These are phyloP conservation scores for Incumbomyces delicatus DNA, from an alignment of 2,329 filamentous ascomycete species.

Conservation along the genomic window DNA sequence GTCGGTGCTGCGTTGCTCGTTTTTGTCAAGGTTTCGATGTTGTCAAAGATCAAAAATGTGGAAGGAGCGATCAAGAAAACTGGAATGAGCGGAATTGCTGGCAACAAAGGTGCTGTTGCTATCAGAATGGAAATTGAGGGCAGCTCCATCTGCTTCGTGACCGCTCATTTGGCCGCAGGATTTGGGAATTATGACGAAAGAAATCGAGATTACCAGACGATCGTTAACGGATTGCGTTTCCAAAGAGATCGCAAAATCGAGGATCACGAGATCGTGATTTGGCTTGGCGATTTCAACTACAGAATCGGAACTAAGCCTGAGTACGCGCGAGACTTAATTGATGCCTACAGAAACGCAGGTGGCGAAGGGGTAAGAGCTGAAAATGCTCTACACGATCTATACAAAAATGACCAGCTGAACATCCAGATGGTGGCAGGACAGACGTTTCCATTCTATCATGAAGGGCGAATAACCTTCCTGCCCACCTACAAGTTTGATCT, in stretches of 20 bases:
- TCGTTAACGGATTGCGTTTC: conserved; percentile 77
- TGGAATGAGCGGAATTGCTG: conserved; percentile 91
- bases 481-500: conserved; percentile 96
- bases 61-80: conserved; percentile 88
- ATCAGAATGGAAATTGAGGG: conserved; percentile 92
- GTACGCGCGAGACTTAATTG: conserved; percentile 63
- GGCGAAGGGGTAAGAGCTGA: conserved; percentile 65
- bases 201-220: conserved; percentile 85
- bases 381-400: conserved; percentile 10
- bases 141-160: conserved; percentile 89
- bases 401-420: conserved; percentile 55
- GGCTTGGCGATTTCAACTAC: conserved; percentile 98
- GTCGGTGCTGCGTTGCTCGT: conserved; percentile 89
- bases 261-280: conserved; percentile 83
- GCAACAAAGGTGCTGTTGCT: conserved; percentile 94
- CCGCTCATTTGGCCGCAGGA: conserved; percentile 88
- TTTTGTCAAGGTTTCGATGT: conserved; percentile 69
- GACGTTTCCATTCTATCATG: conserved; percentile 84
- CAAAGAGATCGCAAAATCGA: conserved; percentile 85
- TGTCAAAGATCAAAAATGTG: conserved; percentile 85
- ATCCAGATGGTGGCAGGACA: conserved; percentile 91
- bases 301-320: conserved; percentile 79
- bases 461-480: conserved; percentile 75
- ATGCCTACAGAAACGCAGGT: conserved; percentile 61
- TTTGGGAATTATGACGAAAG: conserved; percentile 96